Base-by-base conservation (phyloP, 495 filamentous ascomycete genomes). In the Amniculicola lignicola region DNA sequence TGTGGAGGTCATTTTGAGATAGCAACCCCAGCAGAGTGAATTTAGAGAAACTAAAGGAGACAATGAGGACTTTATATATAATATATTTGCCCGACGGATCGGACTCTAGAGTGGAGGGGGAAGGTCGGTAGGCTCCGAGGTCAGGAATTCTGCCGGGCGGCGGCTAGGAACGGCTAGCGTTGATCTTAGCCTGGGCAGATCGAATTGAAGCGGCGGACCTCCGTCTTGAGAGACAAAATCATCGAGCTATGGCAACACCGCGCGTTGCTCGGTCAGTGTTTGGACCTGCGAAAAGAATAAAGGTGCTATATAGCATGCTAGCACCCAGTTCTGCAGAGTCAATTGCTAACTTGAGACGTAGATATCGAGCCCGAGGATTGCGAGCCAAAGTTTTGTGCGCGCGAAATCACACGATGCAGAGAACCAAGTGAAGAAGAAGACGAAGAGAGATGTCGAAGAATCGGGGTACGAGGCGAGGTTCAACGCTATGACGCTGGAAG, bases 221-320 rank as follows among this genome's bases (percentile, higher is more conserved):
- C 21, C 46, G 39, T 7, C 23, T 21, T 31, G 21, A 18, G 6
- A 15, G 42, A 24, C 50, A 4, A 33, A 5, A 25, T 16, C 16
- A 23, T 31, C 50, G 2, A 40, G 47, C 53, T 21, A 63, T 63
- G 60, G 55, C 65, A 31, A 43, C 43, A n/a, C 65, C 62, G 7
- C 14, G 59, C 31, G 61, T 47, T 64, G 22, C 36, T 22, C 44
- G 62, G 53, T 57, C 62, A 10, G 23, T 64, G 15, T 62, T 62
- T 40, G 51, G 55, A 3, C 19, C 56, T 14, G 33, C 50, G 42
- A 68, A 58, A 43, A 54, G 62, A 36, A 7, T 56, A 27, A 53
- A 46, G 43, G 65, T 68, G 48, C 7, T 40, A 18, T 6, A 10
- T 19, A 10, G 6, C 2, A 33, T 36, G 10, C 1, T 18, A 23